Base-by-base conservation (phyloP, 768 basidiomycete genomes). In the Ramaria sp. region DNA sequence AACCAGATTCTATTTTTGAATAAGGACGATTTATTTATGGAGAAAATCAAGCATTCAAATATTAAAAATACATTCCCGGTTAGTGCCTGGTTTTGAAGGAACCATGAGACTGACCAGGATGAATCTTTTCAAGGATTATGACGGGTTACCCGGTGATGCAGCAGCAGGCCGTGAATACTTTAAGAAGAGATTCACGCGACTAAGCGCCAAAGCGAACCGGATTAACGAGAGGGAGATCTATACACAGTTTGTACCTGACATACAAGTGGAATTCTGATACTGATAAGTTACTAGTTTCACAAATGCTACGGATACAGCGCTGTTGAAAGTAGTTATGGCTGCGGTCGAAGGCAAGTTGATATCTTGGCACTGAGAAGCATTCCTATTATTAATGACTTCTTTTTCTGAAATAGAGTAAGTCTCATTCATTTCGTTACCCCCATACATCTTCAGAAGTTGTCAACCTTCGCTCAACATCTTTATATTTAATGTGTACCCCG, bases 41-140 rank as follows among this genome's bases (percentile, higher is more conserved):
- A 79, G 65, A 95, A 95, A 70, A 82, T 97, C 39, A 67, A 69
- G 54, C 74, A 79, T 55, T 93, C 90, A 20, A 79, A 88, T 66
- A 92, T 97, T 67, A 83, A 81, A 70, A 85, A 79, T 60, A 88
- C 87, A 70, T 97, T 96, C 72, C 87, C 89, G 0, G 91, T 88
- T 64, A 32, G 78, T 65, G 51, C 28, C 38, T 30, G 24, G 18
- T 56, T 34, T 41, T 13, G 42, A 13, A 34, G 32, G 32, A 34
- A 13, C 8, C 13, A 8, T 13, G 20, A 22, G 34, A 45, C 28
- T 18, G 51, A 45, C 37, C 32, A 24, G 37, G 51, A 44, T 38
- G 48, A 52, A n/a, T n/a, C 25, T 18, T 38, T 25, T 28, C 15
- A 53, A 91, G 88, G 89, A 97, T 65, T 96, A 77, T 63, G 85